phyloP scores from a whole-genome alignment of 345 rosid species.

The Capsella bursapastoris region DNA sequence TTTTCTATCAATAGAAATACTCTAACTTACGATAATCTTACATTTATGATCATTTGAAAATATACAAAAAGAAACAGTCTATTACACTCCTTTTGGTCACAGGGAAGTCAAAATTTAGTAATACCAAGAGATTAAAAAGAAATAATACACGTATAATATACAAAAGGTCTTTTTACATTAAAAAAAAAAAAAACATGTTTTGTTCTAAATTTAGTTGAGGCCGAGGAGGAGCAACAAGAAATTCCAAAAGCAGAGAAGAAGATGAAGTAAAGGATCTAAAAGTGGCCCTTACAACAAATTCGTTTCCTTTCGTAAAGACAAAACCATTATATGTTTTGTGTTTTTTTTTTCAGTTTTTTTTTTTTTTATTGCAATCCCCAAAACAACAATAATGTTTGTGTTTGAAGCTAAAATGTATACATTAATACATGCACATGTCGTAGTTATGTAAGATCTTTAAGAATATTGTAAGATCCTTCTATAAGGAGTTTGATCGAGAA shows the following conservation, averaged over 20 bases:
- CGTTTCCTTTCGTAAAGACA: slow-evolving; percentile 23
- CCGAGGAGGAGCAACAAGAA: slow-evolving; percentile 4
- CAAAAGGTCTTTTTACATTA: background rate
- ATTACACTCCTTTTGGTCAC: background rate
- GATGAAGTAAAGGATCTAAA: slow-evolving; percentile 35
- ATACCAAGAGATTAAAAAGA: slow-evolving; percentile 1
- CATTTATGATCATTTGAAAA: no score
- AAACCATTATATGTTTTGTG: background rate
- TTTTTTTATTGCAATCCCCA: background rate
- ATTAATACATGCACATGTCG: background rate
- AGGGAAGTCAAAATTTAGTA: background rate
- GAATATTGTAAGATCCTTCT: background rate
- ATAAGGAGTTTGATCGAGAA: no score
- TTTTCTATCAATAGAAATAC: no score
- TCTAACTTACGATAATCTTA: no score
- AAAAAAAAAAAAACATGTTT: background rate
- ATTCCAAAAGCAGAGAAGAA: slow-evolving; percentile 32
- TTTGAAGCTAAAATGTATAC: background rate
- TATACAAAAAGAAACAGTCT: no score
- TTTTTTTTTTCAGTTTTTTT: background rate
- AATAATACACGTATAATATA: background rate
- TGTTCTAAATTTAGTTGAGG: slow-evolving; percentile 8
- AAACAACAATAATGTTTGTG: background rate
- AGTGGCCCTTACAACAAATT: slow-evolving; percentile 32
- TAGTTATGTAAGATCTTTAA: background rate